Evolutionary conservation across 169 alveolate genomes (phyloP).

Genomic region (Eimeria falciformis): DNA sequence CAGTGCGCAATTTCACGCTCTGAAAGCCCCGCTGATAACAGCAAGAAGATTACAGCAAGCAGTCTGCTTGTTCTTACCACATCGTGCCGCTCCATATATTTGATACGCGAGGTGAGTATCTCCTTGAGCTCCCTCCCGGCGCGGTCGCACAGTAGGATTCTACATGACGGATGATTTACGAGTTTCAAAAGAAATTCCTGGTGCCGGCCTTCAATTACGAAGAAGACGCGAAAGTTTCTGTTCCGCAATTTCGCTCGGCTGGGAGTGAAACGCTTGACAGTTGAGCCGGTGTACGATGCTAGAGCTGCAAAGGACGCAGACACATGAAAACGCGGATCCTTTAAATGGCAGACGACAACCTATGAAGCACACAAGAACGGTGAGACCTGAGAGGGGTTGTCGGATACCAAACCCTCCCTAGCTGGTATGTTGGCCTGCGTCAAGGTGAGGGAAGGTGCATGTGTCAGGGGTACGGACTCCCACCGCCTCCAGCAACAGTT

Average conservation of each 20-base stretch:
- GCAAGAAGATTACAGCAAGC: too few relatives aligned
- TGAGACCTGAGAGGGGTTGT: too few relatives aligned
- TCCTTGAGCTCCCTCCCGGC: conserved; percentile 65
- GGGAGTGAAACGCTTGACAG: conserved; percentile 76
- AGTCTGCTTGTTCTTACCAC: conserved; percentile 24
- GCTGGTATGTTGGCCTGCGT: too few relatives aligned
- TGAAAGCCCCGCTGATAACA: too few relatives aligned
- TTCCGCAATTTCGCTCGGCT: conserved; percentile 76
- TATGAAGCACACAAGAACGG: too few relatives aligned
- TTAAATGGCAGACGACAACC: too few relatives aligned
- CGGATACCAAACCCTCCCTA: too few relatives aligned
- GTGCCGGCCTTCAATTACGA: conserved; percentile 1
- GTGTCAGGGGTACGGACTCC: too few relatives aligned
- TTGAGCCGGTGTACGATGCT: conserved; percentile 39
- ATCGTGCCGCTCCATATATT: conserved; percentile 49
- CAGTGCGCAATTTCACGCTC: too few relatives aligned
- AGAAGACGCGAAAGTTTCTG: conserved; percentile 61
- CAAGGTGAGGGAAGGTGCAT: too few relatives aligned
- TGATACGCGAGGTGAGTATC: conserved; percentile 62
- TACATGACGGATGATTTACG: conserved; percentile 66
- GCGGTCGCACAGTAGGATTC: conserved; percentile 61
- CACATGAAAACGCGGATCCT: background rate
- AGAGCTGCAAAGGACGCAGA: conserved; percentile 1
- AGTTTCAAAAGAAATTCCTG: conserved; percentile 67
- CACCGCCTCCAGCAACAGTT: background rate